Percentiles rank a stretch among this genome's conserved stretches.
These are phyloP conservation scores for Lecanicillium sp. DNA, from an alignment of 2,329 filamentous ascomycete species.

Conservation along the genomic window DNA sequence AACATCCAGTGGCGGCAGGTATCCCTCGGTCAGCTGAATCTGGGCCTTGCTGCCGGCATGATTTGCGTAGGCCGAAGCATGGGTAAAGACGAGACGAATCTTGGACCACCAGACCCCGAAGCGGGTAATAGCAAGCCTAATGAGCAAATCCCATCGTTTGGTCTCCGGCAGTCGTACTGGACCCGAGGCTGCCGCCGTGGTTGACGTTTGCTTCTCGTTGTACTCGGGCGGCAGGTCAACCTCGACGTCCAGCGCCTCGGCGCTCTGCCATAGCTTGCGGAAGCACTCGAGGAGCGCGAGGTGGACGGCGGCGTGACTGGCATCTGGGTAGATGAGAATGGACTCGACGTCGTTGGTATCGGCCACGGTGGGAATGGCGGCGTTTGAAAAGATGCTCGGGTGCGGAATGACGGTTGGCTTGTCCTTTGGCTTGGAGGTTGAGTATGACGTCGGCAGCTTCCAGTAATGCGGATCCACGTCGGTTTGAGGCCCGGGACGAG, in stretches of 20 bases:
- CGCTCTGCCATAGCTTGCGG: neutral
- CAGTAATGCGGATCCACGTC: neutral
- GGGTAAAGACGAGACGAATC: conserved; percentile 2
- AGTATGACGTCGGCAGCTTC: neutral
- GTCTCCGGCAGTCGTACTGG: neutral
- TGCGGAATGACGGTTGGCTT: neutral
- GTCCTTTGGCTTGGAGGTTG: neutral
- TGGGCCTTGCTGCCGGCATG: neutral
- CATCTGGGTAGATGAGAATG: neutral
- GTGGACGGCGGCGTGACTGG: conserved; percentile 1
- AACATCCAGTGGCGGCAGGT: neutral
- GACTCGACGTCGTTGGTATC: neutral
- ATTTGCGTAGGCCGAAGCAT: conserved; percentile 1
- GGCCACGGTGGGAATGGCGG: neutral
- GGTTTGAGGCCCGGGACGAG: neutral
- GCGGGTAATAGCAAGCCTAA: conserved; percentile 1
- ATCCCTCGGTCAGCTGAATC: neutral
- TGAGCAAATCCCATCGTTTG: neutral
- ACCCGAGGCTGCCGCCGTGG: no score
- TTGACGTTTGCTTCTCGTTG: neutral
- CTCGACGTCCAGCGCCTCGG: neutral
- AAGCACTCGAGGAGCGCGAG: conserved; percentile 1
- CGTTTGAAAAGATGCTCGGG: conserved; percentile 1
- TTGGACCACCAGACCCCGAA: conserved; percentile 2
- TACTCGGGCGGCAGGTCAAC: neutral